Evolutionary conservation across 495 filamentous ascomycete genomes (phyloP), one percentile per base, ranked within the genome.

Genomic region (Lophium mytilinum): DNA sequence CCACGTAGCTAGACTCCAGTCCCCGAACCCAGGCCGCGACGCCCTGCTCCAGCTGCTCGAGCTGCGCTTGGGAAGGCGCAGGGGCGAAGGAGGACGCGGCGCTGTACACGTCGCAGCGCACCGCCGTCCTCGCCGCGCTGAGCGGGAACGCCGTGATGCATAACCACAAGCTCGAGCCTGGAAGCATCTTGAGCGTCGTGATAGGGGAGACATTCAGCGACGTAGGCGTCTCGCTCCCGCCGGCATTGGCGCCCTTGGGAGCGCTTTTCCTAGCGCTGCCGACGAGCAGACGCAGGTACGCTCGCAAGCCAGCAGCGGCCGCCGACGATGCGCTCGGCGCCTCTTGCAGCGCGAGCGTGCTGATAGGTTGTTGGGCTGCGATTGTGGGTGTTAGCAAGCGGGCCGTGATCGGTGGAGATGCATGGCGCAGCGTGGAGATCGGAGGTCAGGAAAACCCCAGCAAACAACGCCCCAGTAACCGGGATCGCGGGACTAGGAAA

Each of bases 1-100:
- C 46, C 1, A 17, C 39, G 49, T 57, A 64, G 7, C 12, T 48
- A 15, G 50, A 15, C 50, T 64, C 62, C n/a, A 64, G 50, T 36
- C n/a, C 24, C 8, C 19, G 12, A 18, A 52, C 50, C 37, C 50
- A 37, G 4, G 7, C 15, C 37, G n/a, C 15, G 37, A 40, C 41
- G n/a, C 55, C 33, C 37, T 56, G 14, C 11, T 57, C 37, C 36
- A 10, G 17, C 3, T 10, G 14, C 11, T n/a, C 34, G 14, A 55
- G 50, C 2, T 11, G n/a, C 4, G 18, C 24, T 6, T 6, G 2
- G 6, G 24, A 6, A 6, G 24, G 24, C 6, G 15, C 36, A n/a
- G 12, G 9, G 2, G 37, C 11, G 6, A 17, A 17, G 7, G 15
- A 36, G 21, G 21, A 9, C 7, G 24, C 10, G 4, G 12, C 10